phyloP scores from a whole-genome alignment of 805 yeast genomes.

The Candida qinlingensis region DNA sequence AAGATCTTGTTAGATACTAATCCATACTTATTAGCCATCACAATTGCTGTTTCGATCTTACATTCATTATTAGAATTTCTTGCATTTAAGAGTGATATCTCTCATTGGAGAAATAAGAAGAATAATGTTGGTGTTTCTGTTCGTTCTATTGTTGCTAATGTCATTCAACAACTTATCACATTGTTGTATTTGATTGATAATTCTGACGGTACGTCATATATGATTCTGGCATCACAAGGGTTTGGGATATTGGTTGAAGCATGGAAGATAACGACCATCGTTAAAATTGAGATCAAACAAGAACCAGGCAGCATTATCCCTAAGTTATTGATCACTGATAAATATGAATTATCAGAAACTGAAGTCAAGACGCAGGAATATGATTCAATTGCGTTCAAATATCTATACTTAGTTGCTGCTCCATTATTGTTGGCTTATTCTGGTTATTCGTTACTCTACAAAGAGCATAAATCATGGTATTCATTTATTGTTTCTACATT shows the following conservation, averaged over 20 bases:
- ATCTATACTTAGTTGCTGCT: constrained; percentile 30
- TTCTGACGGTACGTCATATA: constrained; percentile 33
- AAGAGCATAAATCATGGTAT: constrained; percentile 38
- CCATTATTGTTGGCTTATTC: constrained; percentile 35
- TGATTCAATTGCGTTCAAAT: constrained; percentile 35
- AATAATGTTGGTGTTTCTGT: constrained; percentile 36
- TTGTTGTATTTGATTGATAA: constrained; percentile 33
- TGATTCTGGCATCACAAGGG: constrained; percentile 33
- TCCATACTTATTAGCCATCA: constrained; percentile 29
- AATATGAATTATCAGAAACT: constrained; percentile 30
- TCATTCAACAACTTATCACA: constrained; percentile 34
- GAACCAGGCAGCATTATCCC: constrained; percentile 20
- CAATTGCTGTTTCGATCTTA: constrained; percentile 29
- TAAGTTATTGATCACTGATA: constrained; percentile 26
- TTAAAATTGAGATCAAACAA: constrained; percentile 23
- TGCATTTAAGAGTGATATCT: constrained; percentile 37
- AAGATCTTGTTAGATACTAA: constrained; percentile 33
- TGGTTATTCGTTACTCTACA: constrained; percentile 31
- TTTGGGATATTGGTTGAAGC: constrained; percentile 35
- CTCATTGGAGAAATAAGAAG: constrained; percentile 36
- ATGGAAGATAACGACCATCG: constrained; percentile 36
- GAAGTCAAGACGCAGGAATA: constrained; percentile 37
- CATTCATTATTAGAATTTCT: constrained; percentile 35
- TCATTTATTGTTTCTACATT: constrained; percentile 34
- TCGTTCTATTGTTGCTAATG: constrained; percentile 34